phyloP scores from a whole-genome alignment of 352 stramenopile genomes.

The Globisporangium nagaii region DNA sequence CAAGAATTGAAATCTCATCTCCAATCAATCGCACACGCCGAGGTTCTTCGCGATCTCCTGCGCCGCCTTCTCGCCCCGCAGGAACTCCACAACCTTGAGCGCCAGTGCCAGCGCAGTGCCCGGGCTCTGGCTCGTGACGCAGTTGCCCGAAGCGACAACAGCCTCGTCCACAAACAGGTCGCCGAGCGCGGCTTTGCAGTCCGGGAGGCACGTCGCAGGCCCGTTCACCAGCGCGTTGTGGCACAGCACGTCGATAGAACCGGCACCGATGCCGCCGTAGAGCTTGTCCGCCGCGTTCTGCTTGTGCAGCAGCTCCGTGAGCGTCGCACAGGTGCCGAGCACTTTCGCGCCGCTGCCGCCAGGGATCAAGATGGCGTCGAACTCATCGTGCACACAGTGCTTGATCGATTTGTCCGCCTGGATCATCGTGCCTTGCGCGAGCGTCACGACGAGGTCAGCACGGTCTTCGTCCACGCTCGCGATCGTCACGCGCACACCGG shows the following conservation, averaged over 20 bases:
- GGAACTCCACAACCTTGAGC: conserved; percentile 49
- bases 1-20: background rate
- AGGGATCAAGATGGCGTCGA: conserved; percentile 60
- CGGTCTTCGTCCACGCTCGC: conserved; percentile 36
- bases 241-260: conserved; percentile 44
- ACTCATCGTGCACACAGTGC: conserved; percentile 50
- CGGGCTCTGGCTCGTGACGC: conserved; percentile 59
- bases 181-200: conserved; percentile 25
- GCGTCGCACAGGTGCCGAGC: conserved; percentile 31
- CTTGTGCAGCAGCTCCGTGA: conserved; percentile 41
- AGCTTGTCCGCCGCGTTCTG: conserved; percentile 46
- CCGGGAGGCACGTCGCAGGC: conserved; percentile 36
- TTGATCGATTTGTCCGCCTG: conserved; percentile 62
- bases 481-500: conserved; percentile 59
- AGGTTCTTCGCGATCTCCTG: conserved; percentile 6
- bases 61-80: conserved; percentile 36
- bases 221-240: conserved; percentile 39
- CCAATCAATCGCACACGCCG: background rate
- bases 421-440: conserved; percentile 44
- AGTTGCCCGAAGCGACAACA: conserved; percentile 56
- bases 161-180: conserved; percentile 44
- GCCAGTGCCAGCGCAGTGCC: conserved; percentile 51
- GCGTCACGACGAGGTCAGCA: conserved; percentile 47
- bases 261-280: conserved; percentile 51
- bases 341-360: conserved; percentile 46